Percentiles rank a stretch among this genome's conserved stretches.
These are phyloP conservation scores for Scedosporium dehoogii DNA, from an alignment of 2,329 filamentous ascomycete genomes.

Conservation along the genomic window DNA sequence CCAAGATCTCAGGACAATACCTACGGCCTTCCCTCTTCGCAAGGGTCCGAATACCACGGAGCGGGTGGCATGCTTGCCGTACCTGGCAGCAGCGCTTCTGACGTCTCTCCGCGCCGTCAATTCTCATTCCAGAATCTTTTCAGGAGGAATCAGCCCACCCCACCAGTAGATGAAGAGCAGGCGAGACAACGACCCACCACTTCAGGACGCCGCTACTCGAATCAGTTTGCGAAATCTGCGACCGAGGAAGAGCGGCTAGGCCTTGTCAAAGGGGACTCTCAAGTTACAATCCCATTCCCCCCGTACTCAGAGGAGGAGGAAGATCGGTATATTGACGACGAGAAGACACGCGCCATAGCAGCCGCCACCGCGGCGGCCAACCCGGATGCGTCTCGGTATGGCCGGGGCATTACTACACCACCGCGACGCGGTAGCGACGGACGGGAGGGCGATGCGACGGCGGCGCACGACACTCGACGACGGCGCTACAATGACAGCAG, in stretches of 20 bases:
- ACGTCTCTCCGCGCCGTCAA: conserved; percentile 55
- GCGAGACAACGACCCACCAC: conserved; percentile 8
- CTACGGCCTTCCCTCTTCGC: conserved; percentile 27
- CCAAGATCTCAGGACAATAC: conserved; percentile 18
- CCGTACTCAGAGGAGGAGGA: conserved; percentile 25
- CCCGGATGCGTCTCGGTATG: conserved; percentile 23
- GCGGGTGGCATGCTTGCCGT: conserved; percentile 39
- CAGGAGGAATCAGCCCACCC: conserved; percentile 23
- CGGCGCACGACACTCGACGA: background rate
- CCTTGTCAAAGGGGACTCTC: conserved; percentile 64
- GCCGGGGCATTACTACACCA: conserved; percentile 31
- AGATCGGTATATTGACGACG: conserved; percentile 17
- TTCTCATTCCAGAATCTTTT: conserved; percentile 93
- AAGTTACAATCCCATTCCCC: conserved; percentile 22
- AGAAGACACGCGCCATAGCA: conserved; percentile 11
- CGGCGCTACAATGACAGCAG: background rate
- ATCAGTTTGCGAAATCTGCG: conserved; percentile 36
- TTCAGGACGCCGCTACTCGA: conserved; percentile 28
- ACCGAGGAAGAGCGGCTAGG: conserved; percentile 79
- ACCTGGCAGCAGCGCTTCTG: conserved; percentile 29
- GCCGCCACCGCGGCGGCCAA: conserved; percentile 4
- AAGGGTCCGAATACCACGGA: conserved; percentile 32
- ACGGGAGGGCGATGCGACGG: background rate
- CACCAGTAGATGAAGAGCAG: conserved; percentile 32
- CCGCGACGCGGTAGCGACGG: conserved; percentile 21